Conservation (phyloP, 306 rosid genomes). For the Delonix regia region DNA sequence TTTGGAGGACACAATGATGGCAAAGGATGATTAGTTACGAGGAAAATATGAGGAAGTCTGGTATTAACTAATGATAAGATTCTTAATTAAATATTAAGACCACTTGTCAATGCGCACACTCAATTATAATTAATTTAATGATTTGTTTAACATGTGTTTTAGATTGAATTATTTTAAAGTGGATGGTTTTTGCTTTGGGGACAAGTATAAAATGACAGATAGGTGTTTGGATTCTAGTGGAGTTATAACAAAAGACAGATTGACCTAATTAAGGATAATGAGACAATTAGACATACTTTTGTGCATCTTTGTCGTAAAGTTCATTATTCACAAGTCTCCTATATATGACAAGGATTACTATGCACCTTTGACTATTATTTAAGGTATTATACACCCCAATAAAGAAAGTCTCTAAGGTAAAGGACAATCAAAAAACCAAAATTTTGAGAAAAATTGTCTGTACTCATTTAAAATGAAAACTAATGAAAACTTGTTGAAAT, state of each 20-base stretch:
- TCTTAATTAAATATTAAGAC: neutral
- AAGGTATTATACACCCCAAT: neutral
- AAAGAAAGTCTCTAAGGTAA: too few relatives aligned
- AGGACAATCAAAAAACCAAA: neutral
- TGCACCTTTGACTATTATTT: neutral
- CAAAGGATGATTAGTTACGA: neutral
- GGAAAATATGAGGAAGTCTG: neutral
- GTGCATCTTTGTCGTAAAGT: neutral
- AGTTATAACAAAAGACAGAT: slow-evolving; percentile 5
- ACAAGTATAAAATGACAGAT: neutral
- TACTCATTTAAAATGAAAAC: too few relatives aligned
- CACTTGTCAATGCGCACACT: neutral
- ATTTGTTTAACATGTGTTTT: neutral
- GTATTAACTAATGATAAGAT: slow-evolving; percentile 7
- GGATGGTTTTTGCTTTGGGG: neutral
- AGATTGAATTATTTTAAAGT: neutral
- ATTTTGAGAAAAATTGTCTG: too few relatives aligned
- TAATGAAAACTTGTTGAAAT: too few relatives aligned
- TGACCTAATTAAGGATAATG: slow-evolving; percentile 18
- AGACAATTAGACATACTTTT: neutral
- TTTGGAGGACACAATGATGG: slow-evolving; percentile 51
- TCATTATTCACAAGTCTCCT: neutral
- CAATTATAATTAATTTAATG: slow-evolving; percentile 17
- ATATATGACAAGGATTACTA: neutral
- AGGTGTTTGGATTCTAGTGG: slow-evolving; percentile 24